These are phyloP conservation scores for Lipomyces chichibuensis DNA, from an alignment of 805 yeast species.

Conservation along the genomic window DNA sequence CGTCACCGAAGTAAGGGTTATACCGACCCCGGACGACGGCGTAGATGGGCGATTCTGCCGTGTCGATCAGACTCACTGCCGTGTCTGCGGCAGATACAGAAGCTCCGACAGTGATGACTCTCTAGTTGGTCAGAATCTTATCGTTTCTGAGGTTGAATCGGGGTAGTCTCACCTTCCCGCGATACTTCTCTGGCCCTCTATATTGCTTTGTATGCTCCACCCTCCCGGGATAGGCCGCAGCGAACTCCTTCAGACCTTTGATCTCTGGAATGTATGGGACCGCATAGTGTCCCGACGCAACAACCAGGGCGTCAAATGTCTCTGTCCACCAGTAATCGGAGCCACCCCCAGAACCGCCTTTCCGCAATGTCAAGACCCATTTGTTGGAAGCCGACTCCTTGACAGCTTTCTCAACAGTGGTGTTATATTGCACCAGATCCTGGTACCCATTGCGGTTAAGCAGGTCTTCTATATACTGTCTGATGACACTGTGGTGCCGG, in stretches of 20 bases:
- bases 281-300: not conserved
- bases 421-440: not conserved
- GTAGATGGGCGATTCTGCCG: not conserved
- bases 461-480: not conserved
- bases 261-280: slow-evolving; percentile 2
- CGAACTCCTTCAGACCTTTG: not conserved
- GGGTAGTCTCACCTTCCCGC: not conserved
- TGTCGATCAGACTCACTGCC: slow-evolving; percentile 1
- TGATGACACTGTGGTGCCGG: slow-evolving; percentile 3
- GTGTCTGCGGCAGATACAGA: slow-evolving; percentile 2
- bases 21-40: slow-evolving; percentile 1
- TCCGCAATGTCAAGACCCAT: slow-evolving; percentile 1
- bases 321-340: slow-evolving; percentile 1
- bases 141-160: not conserved
- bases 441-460: slow-evolving; percentile 2
- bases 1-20: slow-evolving; percentile 1
- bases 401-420: not conserved
- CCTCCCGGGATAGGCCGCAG: not conserved
- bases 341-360: not conserved
- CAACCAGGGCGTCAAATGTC: not conserved
- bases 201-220: slow-evolving; percentile 2
- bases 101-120: slow-evolving; percentile 1
- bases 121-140: not conserved
- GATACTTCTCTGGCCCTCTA: not conserved
- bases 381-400: not conserved